Evolutionary conservation across 1,284 basidiomycete genomes (phyloP), one percentile per base, ranked within the genome.

Genomic region (Sanghuangporus weigelae): DNA sequence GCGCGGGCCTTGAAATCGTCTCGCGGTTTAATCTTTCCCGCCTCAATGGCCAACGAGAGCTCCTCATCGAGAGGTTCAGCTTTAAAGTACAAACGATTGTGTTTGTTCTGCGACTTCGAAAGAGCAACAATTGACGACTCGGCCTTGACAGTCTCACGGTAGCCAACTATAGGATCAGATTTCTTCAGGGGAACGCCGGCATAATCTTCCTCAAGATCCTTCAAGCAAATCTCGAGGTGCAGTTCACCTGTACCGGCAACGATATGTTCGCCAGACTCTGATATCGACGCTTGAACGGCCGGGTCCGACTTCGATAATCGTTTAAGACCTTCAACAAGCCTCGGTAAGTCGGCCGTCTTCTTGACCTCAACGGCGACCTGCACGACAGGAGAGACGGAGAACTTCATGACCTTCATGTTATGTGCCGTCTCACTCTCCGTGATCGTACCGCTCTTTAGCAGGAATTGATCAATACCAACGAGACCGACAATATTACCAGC

Each of bases 341-440:
- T 99, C 75, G 96, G 96, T 66, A 99, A 84, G 85, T 99, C 96
- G 69, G 95, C 87, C 69, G 96, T 96, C 79, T 99, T 99, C 92
- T 99, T 99, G 79, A 98, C 96, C 81, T 99, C 97, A 74, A 99
- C 97, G 71, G 96, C 95, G 75, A 98, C 95, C 79, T 92, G 97
- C 56, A 99, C 97, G 87, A 99, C 97, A 73, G 96, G 97, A 50
- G 97, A 99, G 68, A 99, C 97, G 76, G 95, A 96, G 87, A 96
- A 97, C 84, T 93, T 95, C 96, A 99, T 99, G 80, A 99, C 95
- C 84, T 84, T 95, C 94, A 99, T 97, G 87, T 99, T 99, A 87
- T 99, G 97, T 60, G 97, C 97, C 64, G 96, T 98, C 82, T 99
- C 97, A 65, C 94, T 95, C 68, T 91, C 89, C 69, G 97, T 98